phyloP scores from a whole-genome alignment of 2,329 filamentous ascomycete species.

The Trichoderma cornu-damae region DNA sequence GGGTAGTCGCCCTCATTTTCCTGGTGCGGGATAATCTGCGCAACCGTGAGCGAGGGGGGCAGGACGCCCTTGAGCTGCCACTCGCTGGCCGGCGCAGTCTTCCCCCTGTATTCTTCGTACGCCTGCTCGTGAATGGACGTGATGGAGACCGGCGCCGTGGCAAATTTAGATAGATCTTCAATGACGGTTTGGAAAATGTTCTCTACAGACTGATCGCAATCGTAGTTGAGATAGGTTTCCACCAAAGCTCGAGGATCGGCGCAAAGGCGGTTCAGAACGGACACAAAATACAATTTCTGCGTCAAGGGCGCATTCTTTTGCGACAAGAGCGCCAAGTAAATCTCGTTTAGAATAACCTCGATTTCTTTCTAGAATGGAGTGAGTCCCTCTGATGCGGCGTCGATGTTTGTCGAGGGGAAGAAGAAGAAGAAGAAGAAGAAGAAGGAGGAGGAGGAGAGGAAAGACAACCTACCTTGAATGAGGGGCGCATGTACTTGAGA shows the following conservation, averaged over 20 bases:
- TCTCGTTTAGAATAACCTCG: slow-evolving; percentile 95
- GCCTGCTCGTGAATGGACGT: slow-evolving; percentile 74
- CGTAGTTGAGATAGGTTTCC: slow-evolving; percentile 96
- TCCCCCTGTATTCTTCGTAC: slow-evolving; percentile 74
- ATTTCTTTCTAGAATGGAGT: slow-evolving; percentile 70
- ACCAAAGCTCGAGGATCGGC: slow-evolving; percentile 84
- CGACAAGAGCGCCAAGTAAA: slow-evolving; percentile 88
- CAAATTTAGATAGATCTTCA: slow-evolving; percentile 85
- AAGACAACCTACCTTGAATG: slow-evolving; percentile 66
- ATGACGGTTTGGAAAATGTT: slow-evolving; percentile 96
- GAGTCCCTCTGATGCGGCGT: slow-evolving; percentile 23
- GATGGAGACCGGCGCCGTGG: slow-evolving; percentile 70
- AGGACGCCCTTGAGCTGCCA: slow-evolving; percentile 85
- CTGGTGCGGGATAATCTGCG: slow-evolving; percentile 59
- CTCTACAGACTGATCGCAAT: slow-evolving; percentile 91
- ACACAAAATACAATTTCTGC: slow-evolving; percentile 89
- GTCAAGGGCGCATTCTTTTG: slow-evolving; percentile 79
- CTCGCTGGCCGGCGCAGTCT: slow-evolving; percentile 57
- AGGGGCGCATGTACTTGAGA: slow-evolving; percentile 85
- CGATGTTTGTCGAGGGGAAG: background rate
- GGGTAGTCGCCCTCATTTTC: slow-evolving; percentile 68
- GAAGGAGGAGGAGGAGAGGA: background rate
- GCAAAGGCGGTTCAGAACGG: slow-evolving; percentile 76
- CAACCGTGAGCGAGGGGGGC: slow-evolving; percentile 78
- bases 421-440: background rate